phyloP scores from a whole-genome alignment of 106 monocot species.

The Dioscorea alata region DNA sequence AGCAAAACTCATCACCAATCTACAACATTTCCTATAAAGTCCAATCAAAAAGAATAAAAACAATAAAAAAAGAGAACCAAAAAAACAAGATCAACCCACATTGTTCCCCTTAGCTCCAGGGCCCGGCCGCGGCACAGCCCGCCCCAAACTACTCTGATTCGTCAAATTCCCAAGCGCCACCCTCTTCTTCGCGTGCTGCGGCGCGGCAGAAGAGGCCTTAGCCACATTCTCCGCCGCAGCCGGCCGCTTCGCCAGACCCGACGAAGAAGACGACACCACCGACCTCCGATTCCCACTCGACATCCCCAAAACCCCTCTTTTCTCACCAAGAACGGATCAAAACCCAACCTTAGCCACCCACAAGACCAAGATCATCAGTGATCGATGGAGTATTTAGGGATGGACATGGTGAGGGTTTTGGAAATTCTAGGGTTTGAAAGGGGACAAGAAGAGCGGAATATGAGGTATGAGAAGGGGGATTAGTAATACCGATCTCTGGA shows the following conservation, averaged over 20 bases:
- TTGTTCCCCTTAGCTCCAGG: conserved; percentile 13
- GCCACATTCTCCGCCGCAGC: conserved; percentile 16
- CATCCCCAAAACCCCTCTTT: conserved; percentile 6
- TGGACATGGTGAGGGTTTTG: neutral
- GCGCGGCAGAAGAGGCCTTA: conserved; percentile 10
- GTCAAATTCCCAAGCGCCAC: conserved; percentile 53
- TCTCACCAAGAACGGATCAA: neutral
- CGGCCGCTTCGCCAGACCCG: conserved; percentile 12
- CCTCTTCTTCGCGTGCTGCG: conserved; percentile 62
- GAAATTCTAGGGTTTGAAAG: neutral
- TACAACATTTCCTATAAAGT: no score
- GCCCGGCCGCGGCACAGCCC: conserved; percentile 1
- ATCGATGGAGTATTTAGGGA: neutral
- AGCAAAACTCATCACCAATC: no score
- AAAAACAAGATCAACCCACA: conserved; percentile 12
- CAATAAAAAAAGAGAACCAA: neutral
- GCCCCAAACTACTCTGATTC: conserved; percentile 24
- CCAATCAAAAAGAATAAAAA: neutral
- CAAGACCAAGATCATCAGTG: neutral
- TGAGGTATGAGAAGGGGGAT: neutral
- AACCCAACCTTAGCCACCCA: neutral
- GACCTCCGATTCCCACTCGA: conserved; percentile 14
- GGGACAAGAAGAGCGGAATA: neutral
- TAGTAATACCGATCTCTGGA: neutral
- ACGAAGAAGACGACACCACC: conserved; percentile 9